Percentiles rank a stretch among this genome's conserved stretches.
Conservation (phyloP, 176 grass and related monocot species). For the Cymbopogon citratus region DNA sequence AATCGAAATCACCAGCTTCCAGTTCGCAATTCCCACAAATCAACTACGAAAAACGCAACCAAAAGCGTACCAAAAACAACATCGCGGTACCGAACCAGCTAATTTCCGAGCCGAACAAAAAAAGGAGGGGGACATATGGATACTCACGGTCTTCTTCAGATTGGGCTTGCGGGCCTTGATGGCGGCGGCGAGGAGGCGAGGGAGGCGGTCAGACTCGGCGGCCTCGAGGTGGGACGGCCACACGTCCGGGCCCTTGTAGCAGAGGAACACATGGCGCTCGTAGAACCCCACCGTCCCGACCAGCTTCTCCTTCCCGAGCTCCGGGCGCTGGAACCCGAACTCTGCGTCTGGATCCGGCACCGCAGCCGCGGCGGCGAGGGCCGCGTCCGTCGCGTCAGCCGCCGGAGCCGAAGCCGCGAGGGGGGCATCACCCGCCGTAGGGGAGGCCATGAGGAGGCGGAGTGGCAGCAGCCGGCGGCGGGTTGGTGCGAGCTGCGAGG, state of each 20-base stretch:
- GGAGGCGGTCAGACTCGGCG: conserved; percentile 70
- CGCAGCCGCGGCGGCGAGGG: not conserved
- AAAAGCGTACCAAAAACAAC: not conserved
- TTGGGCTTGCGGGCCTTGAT: conserved; percentile 48
- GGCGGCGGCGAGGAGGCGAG: conserved; percentile 62
- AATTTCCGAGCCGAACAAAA: not conserved
- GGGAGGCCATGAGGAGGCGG: conserved; percentile 51
- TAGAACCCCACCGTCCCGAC: conserved; percentile 69
- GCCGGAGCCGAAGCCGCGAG: conserved; percentile 4
- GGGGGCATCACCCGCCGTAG: conserved; percentile 33
- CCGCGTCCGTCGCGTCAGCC: conserved; percentile 27
- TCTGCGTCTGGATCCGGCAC: conserved; percentile 38
- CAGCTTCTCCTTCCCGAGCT: conserved; percentile 61
- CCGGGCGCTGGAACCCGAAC: conserved; percentile 70
- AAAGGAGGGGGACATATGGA: not conserved
- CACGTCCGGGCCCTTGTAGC: conserved; percentile 81
- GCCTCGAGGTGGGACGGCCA: conserved; percentile 83
- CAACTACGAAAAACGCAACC: not conserved
- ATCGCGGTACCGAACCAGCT: conserved; percentile 3
- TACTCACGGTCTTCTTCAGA: conserved; percentile 73
- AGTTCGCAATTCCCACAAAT: not conserved
- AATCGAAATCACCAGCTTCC: not conserved
- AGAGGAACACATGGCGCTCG: conserved; percentile 90
- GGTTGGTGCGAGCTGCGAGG: conserved; percentile 4
- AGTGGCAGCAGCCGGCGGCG: not conserved